Evolutionary conservation across 352 stramenopile genomes (phyloP), one percentile per base, ranked within the genome.

Genomic region (Phytophthora pistaciae): DNA sequence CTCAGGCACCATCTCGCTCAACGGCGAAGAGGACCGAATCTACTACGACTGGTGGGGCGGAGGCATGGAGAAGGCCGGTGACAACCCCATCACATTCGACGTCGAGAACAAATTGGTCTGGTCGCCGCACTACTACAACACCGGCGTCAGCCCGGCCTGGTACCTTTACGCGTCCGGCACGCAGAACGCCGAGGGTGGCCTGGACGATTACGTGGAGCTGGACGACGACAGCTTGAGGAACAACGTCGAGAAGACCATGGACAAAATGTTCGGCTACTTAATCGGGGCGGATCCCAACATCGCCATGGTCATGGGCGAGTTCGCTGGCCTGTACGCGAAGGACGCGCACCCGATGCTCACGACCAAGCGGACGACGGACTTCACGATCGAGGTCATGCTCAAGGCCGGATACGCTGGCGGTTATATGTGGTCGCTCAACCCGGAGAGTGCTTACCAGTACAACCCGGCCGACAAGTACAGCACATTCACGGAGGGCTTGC

Each of bases 361-460:
- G n/a, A 92, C 83, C 1, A 84, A 84, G 57, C 85, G 85, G 18
- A 75, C 75, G 5, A 90, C 83, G 3, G 85, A 94, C 58, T 84
- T 83, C 23, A 86, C 83, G 11, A 90, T 93, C 27, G 65, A 90
- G 13, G 65, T 83, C 9, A 88, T 90, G 72, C 53, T 93, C 23
- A 66, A 91, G 46, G 57, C 68, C 2, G 66, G 63, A 1, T 86
- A 87, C 56, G 83, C 82, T 1, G 85, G 85, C 13, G 84, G 74
- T 10, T 93, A 88, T 61, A 91, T 93, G 83, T 93, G 85, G 85
- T 91, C 83, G 18, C 60, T 93, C 16, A 93, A 93, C 57, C 85
- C 85, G 0, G 85, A 91, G 68, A 88, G 77, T 65, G 85, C 82
- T 52, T 92, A 92, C 73, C 78, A 88, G 66, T 92, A 77, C 68